Conservation (phyloP, 176 grass and related monocot species). For the Panicum miliaceum region DNA sequence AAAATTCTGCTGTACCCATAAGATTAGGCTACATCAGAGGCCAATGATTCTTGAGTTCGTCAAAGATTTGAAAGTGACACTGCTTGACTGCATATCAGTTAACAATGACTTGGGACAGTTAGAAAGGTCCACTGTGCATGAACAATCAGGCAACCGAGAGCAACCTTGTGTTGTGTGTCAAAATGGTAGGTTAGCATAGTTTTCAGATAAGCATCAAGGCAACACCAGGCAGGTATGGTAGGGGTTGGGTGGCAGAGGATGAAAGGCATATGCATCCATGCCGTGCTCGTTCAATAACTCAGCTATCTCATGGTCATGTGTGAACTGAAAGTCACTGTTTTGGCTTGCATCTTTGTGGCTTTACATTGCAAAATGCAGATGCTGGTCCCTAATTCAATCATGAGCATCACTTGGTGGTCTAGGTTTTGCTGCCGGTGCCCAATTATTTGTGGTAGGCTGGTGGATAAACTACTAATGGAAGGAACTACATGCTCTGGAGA, state of each 20-base stretch:
- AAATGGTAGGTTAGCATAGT: conserved; percentile 18
- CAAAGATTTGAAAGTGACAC: conserved; percentile 26
- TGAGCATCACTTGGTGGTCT: neutral
- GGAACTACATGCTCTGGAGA: conserved; percentile 21
- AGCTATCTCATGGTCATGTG: conserved; percentile 15
- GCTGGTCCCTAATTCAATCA: neutral
- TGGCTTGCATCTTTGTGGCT: conserved; percentile 37
- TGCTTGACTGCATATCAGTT: conserved; percentile 21
- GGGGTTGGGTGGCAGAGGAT: conserved; percentile 31
- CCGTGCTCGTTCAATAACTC: conserved; percentile 29
- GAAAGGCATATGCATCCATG: conserved; percentile 22
- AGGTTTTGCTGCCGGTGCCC: conserved; percentile 28
- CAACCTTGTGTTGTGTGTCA: conserved; percentile 16
- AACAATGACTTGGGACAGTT: conserved; percentile 25
- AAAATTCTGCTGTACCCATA: neutral
- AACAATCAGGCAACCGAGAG: conserved; percentile 13
- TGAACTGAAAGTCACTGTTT: conserved; percentile 31
- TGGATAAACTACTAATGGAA: neutral
- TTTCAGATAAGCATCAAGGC: conserved; percentile 37
- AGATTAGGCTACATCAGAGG: neutral
- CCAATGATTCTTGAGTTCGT: conserved; percentile 22
- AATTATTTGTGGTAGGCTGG: conserved; percentile 24
- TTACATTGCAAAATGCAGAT: conserved; percentile 26
- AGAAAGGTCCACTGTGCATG: neutral
- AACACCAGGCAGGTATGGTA: neutral